Conservation (phyloP, 2,329 filamentous ascomycete genomes). For the Clarireedia homoeocarpa region DNA sequence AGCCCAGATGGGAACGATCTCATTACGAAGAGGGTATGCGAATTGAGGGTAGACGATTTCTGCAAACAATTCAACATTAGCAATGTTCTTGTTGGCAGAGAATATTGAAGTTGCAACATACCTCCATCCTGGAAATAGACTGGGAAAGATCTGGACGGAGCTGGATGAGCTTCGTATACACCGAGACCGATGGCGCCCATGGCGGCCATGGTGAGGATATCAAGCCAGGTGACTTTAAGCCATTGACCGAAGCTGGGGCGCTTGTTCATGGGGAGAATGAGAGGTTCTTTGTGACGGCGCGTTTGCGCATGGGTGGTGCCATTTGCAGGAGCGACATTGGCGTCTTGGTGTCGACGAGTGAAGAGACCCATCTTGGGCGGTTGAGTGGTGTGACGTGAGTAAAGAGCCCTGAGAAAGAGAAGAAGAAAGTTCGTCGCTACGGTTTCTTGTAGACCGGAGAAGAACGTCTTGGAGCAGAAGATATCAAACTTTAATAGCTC, state of each 20-base stretch:
- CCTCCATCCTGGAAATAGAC: conserved; percentile 54
- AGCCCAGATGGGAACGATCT: conserved; percentile 64
- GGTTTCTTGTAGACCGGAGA: neutral
- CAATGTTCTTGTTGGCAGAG: too few species aligned
- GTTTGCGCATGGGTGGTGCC: neutral
- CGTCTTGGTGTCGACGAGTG: neutral
- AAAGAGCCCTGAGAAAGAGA: neutral
- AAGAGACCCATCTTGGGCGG: conserved; percentile 4
- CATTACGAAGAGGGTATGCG: conserved; percentile 58
- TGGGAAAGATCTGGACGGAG: conserved; percentile 61
- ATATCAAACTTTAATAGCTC: neutral
- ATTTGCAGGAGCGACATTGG: conserved; percentile 1
- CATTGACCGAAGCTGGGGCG: conserved; percentile 60
- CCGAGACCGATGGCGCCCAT: conserved; percentile 62
- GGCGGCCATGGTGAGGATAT: conserved; percentile 57
- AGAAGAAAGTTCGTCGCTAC: neutral
- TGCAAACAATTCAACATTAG: too few species aligned
- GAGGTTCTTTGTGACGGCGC: conserved; percentile 13
- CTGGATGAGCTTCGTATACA: conserved; percentile 57
- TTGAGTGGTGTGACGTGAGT: neutral
- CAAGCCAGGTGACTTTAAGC: conserved; percentile 59
- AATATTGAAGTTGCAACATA: too few species aligned
- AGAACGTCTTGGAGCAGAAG: neutral
- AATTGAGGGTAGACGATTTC: conserved; percentile 64
- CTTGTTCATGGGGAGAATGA: conserved; percentile 35